Percentiles rank a stretch among this genome's conserved stretches.
Evolutionary conservation across 2,329 filamentous ascomycete species (phyloP).

Genomic region (Fusarium goolgardi): DNA sequence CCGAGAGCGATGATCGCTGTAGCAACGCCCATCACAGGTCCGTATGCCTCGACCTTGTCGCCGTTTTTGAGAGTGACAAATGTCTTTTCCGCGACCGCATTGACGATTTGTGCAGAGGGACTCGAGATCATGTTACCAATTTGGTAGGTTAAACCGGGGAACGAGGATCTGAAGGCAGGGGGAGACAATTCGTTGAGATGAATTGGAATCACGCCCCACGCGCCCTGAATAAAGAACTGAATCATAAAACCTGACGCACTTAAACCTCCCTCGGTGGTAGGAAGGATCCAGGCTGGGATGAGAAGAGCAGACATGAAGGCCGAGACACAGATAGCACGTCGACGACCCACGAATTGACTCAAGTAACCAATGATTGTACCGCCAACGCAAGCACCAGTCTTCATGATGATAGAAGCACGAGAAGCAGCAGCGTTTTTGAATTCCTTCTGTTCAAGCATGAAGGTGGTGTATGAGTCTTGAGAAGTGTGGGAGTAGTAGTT

Average conservation of each 20-base stretch:
- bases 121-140: conserved; percentile 80
- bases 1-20: conserved; percentile 80
- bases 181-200: conserved; percentile 81
- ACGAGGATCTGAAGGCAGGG: conserved; percentile 75
- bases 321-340: conserved; percentile 72
- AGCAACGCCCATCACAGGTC: conserved; percentile 78
- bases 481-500: conserved; percentile 82
- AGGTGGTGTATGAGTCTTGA: conserved; percentile 85
- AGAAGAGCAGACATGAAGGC: conserved; percentile 69
- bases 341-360: conserved; percentile 80
- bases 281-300: conserved; percentile 78
- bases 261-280: conserved; percentile 67
- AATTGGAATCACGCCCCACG: conserved; percentile 76
- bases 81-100: conserved; percentile 74
- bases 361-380: conserved; percentile 79
- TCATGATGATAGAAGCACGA: conserved; percentile 84
- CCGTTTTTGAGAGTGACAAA: conserved; percentile 67
- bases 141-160: conserved; percentile 79
- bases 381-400: conserved; percentile 79
- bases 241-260: conserved; percentile 75
- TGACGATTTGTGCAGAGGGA: conserved; percentile 80
- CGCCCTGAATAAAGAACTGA: conserved; percentile 75
- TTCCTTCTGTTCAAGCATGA: conserved; percentile 79
- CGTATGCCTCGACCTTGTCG: conserved; percentile 73
- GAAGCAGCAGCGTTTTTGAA: conserved; percentile 72